Evolutionary conservation across 1,139 yeast genomes (phyloP).

Genomic region (Wickerhamomyces sp.): DNA sequence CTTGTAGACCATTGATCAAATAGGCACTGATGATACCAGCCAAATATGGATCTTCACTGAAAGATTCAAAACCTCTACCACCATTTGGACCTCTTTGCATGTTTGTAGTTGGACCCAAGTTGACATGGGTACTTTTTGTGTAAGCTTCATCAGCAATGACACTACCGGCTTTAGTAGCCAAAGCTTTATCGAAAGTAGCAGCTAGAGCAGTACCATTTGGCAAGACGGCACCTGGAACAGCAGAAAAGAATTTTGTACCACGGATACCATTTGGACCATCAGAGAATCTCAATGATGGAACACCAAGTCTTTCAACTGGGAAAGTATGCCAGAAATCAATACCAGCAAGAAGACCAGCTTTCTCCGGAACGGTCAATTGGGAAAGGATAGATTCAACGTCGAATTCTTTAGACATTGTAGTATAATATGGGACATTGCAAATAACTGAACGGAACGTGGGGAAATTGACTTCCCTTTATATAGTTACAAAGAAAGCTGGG

Average conservation of each 20-base stretch:
- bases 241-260: conserved; percentile 43
- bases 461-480: not conserved
- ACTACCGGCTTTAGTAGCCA: conserved; percentile 39
- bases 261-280: conserved; percentile 56
- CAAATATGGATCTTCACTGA: conserved; percentile 55
- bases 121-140: conserved; percentile 50
- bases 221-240: conserved; percentile 45
- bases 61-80: conserved; percentile 62
- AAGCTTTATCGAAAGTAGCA: conserved; percentile 33
- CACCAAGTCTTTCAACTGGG: conserved; percentile 39
- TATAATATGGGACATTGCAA: conserved; percentile 1
- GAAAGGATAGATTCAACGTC: conserved; percentile 40
- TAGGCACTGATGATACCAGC: conserved; percentile 49
- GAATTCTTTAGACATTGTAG: conserved; percentile 21
- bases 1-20: conserved; percentile 50
- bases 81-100: conserved; percentile 56
- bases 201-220: conserved; percentile 39
- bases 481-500: too few relatives aligned
- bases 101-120: conserved; percentile 53
- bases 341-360: conserved; percentile 44
- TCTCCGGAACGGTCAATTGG: conserved; percentile 43
- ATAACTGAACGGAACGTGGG: not conserved
- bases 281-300: conserved; percentile 34
- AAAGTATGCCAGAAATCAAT: conserved; percentile 54
- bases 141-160: conserved; percentile 47